Conservation (phyloP, 495 filamentous ascomycete genomes). For the Pyrenula massariospora region DNA sequence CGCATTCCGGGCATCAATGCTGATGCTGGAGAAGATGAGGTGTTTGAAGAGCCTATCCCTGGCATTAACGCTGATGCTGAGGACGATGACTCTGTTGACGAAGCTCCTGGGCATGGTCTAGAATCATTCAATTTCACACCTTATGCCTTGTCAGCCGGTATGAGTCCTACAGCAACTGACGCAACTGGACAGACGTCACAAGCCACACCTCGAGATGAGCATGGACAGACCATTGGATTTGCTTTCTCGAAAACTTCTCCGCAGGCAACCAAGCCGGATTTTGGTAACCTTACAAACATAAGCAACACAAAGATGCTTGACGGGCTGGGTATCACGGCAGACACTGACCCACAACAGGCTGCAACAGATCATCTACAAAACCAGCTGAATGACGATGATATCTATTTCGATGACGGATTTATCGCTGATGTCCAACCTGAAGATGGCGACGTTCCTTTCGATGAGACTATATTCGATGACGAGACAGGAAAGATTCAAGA, state of each 20-base stretch:
- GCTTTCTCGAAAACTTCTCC: conserved; percentile 11
- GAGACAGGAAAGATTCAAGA: conserved; percentile 41
- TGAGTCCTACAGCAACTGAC: conserved; percentile 2
- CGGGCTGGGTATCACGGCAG: conserved; percentile 3
- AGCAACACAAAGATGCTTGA: conserved; percentile 7
- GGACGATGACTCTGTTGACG: conserved; percentile 33
- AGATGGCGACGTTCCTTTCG: conserved; percentile 46
- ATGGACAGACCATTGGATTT: conserved; percentile 35
- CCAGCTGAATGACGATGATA: conserved; percentile 49
- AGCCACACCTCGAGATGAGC: conserved; percentile 40
- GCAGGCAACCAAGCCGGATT: neutral
- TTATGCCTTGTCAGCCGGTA: neutral
- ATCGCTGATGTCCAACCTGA: conserved; percentile 42
- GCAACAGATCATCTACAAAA: neutral
- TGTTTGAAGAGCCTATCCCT: conserved; percentile 64
- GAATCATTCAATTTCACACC: neutral
- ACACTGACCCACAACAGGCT: conserved; percentile 11
- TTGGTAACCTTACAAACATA: neutral
- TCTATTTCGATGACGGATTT: conserved; percentile 75
- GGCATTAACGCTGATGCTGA: conserved; percentile 60
- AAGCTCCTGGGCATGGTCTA: conserved; percentile 18
- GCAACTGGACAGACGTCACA: conserved; percentile 21
- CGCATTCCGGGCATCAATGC: conserved; percentile 64
- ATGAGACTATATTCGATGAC: conserved; percentile 71
- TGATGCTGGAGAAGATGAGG: conserved; percentile 60